These are phyloP conservation scores for Elsinoe batatas DNA, from an alignment of 2,329 filamentous ascomycete genomes.

Conservation along the genomic window DNA sequence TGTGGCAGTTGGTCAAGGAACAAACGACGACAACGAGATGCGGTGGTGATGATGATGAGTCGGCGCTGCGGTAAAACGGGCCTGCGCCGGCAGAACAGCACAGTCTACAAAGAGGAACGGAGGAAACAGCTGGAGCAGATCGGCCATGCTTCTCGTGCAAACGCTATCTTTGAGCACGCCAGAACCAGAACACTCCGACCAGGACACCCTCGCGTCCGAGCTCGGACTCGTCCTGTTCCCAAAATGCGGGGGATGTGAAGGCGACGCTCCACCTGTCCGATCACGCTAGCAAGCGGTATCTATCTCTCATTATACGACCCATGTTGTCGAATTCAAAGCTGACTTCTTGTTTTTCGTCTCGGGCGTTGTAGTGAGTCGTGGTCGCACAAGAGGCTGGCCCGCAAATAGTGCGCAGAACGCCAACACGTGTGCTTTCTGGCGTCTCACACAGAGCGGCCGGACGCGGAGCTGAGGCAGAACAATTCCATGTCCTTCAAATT, in stretches of 20 bases:
- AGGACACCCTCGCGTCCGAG: not conserved
- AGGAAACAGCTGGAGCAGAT: too few relatives aligned
- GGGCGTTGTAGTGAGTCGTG: too few relatives aligned
- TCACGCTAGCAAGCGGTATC: not conserved
- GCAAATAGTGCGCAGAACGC: too few relatives aligned
- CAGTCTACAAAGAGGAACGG: not conserved
- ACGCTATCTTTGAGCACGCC: too few relatives aligned
- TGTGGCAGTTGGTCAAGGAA: conserved; percentile 1
- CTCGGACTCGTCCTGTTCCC: not conserved
- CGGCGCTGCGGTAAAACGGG: conserved; percentile 8
- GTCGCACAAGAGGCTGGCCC: too few relatives aligned
- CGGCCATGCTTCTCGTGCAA: too few relatives aligned
- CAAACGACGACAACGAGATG: conserved; percentile 6
- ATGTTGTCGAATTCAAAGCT: not conserved
- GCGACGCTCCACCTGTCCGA: not conserved
- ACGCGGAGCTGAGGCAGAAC: not conserved
- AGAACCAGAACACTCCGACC: too few relatives aligned
- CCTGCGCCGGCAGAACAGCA: not conserved
- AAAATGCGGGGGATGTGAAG: not conserved
- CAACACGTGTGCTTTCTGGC: too few relatives aligned
- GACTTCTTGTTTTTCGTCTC: not conserved
- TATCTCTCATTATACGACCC: not conserved
- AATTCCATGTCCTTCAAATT: conserved; percentile 18
- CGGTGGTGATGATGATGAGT: conserved; percentile 8
- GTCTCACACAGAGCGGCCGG: not conserved